Evolutionary conservation across 495 filamentous ascomycete species (phyloP), one percentile per base, ranked within the genome.

Genomic region (Neurospora sp.): DNA sequence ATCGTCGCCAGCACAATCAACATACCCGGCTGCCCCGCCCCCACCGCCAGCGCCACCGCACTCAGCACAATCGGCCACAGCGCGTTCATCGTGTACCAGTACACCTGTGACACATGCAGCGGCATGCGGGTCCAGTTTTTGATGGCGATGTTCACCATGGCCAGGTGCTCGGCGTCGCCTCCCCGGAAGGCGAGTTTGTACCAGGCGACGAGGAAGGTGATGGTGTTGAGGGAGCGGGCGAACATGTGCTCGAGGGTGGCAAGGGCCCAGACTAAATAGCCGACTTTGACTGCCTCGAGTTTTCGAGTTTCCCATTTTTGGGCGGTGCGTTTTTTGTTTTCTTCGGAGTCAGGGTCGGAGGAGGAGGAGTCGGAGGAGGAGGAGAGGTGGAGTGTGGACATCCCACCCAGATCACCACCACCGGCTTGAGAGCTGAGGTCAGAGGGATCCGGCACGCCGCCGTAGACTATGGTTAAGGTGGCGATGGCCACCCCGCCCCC

Each of bases 181-280:
- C 74, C 77, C 3, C 40, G 5, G 3, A 69, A 37, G 3, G 71
- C 8, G 4, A 78, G 59, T 61, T 72, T 77, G 40, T 61, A 73
- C 20, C 42, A 73, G 27, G 77, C 79, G 20, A 75, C 14, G 1
- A 72, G 3, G 9, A 76, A 76, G 7, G 79, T 74, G 12, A 72
- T 38, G 3, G 74, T 73, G 42, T 73, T 70, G 41, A 75, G 68
- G 3, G 42, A 40, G 40, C 74, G 73, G 2, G 70, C 14, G n/a
- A 80, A 76, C 8, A 74, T 70, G 70, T 75, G 76, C 35, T 80
- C 78, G 2, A 73, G 59, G 3, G 45, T 71, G 1, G 70, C 65
- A 0, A 79, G 37, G 9, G 70, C n/a, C 78, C 78, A 80, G 12
- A 73, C 17, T 0, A 80, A n/a, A 14, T 74, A 75, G 0, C 45